Percentiles rank a stretch among this genome's conserved stretches.
phyloP scores from a whole-genome alignment of 2,329 filamentous ascomycete genomes.

The Aphanocladium album region DNA sequence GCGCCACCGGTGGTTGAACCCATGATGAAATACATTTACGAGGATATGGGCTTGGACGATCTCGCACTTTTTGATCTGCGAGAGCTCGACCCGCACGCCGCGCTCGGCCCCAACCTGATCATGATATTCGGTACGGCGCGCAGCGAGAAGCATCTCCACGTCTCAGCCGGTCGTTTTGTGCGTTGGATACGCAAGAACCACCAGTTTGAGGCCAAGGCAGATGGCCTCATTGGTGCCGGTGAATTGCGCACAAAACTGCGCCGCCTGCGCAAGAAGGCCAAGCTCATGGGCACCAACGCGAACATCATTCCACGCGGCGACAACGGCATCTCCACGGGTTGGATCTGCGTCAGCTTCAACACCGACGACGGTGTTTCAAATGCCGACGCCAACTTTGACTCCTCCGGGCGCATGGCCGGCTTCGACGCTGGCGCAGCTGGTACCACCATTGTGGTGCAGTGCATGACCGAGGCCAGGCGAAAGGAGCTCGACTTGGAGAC shows the following conservation, averaged over 20 bases:
- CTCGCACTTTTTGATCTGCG: slow-evolving; percentile 79
- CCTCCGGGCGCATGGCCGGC: slow-evolving; percentile 61
- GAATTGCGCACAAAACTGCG: slow-evolving; percentile 85
- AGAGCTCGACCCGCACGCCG: slow-evolving; percentile 75
- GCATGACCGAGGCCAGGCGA: slow-evolving; percentile 51
- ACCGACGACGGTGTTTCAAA: slow-evolving; percentile 54
- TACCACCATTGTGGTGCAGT: slow-evolving; percentile 52
- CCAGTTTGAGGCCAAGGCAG: slow-evolving; percentile 70
- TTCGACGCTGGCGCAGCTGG: slow-evolving; percentile 58
- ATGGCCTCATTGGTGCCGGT: slow-evolving; percentile 83
- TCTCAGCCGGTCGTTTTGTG: slow-evolving; percentile 83
- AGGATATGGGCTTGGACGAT: slow-evolving; percentile 82
- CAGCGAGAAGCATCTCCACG: slow-evolving; percentile 88
- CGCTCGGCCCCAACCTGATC: slow-evolving; percentile 79
- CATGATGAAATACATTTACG: slow-evolving; percentile 72
- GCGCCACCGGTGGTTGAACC: slow-evolving; percentile 67
- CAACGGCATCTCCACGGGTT: slow-evolving; percentile 86
- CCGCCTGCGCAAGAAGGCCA: slow-evolving; percentile 74
- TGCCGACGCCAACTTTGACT: slow-evolving; percentile 41
- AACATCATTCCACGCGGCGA: slow-evolving; percentile 63
- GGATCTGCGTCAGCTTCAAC: slow-evolving; percentile 91
- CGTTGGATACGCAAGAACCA: slow-evolving; percentile 74
- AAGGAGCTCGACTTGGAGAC: slow-evolving; percentile 48
- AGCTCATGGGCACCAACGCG: slow-evolving; percentile 68
- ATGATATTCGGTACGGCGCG: slow-evolving; percentile 92